Conservation (phyloP, 345 rosid species). For the Lepidium sativum region DNA sequence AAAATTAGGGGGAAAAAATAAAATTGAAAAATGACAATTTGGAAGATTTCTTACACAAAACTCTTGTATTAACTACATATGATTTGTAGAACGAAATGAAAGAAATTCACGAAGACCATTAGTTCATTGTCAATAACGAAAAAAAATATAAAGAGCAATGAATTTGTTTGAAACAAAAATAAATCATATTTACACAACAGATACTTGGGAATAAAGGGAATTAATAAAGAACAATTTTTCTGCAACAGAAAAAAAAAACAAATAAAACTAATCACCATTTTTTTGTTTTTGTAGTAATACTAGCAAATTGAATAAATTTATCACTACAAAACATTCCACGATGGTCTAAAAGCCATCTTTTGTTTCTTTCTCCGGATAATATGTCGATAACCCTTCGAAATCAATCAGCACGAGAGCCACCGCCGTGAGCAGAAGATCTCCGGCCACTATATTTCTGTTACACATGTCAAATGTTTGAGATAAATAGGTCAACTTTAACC, state of each 20-base stretch:
- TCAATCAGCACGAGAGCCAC: conserved; percentile 33
- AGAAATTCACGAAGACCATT: too few relatives aligned
- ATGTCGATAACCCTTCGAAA: neutral
- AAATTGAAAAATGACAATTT: too few relatives aligned
- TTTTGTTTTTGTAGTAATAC: neutral
- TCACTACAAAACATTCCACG: conserved; percentile 14
- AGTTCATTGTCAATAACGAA: neutral
- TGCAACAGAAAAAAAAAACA: conserved; percentile 5
- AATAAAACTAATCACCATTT: neutral
- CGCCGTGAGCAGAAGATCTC: conserved; percentile 40
- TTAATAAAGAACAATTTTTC: conserved; percentile 3
- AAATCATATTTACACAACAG: conserved; percentile 12
- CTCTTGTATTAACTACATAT: too few relatives aligned
- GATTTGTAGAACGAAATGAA: neutral
- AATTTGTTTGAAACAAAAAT: conserved; percentile 1
- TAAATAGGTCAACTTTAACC: neutral
- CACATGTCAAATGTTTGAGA: neutral
- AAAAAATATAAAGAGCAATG: neutral
- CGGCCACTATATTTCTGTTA: conserved; percentile 43
- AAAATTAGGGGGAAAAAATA: too few relatives aligned
- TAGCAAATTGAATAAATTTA: neutral
- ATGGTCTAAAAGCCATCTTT: neutral
- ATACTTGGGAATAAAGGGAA: neutral
- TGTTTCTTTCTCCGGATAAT: neutral
- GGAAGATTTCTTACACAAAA: too few relatives aligned